phyloP scores from a whole-genome alignment of 768 basidiomycete species.

The Hypholoma sublateritium region DNA sequence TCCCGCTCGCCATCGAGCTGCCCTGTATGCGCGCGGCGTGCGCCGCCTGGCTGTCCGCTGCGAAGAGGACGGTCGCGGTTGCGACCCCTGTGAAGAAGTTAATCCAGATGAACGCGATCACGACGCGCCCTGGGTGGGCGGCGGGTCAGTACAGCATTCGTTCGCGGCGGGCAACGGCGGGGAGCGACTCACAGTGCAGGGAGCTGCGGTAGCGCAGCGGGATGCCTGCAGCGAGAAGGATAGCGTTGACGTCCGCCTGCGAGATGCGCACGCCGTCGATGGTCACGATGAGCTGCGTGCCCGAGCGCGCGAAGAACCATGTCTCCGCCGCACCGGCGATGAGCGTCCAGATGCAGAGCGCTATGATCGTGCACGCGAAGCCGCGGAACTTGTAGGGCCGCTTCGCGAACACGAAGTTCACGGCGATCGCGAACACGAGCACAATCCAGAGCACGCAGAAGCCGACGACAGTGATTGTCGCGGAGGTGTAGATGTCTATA shows the following conservation, averaged over 20 bases:
- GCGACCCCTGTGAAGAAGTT: neutral
- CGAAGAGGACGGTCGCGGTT: neutral
- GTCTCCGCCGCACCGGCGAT: neutral
- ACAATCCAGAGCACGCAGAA: conserved; percentile 1
- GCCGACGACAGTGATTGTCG: neutral
- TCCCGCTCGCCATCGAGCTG: too few relatives aligned
- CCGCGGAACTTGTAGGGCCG: neutral
- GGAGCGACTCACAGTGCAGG: neutral
- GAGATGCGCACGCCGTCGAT: neutral
- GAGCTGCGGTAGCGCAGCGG: neutral
- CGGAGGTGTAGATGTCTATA: neutral
- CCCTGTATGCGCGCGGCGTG: too few relatives aligned
- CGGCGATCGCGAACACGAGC: neutral
- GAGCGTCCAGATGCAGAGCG: neutral
- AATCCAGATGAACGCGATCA: neutral
- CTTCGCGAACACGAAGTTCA: neutral
- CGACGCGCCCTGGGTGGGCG: neutral
- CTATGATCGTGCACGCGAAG: neutral
- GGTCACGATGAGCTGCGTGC: neutral
- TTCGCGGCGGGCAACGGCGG: neutral
- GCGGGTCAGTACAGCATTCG: neutral
- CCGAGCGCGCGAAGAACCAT: neutral
- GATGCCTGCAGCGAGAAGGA: neutral
- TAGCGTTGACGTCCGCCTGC: neutral
- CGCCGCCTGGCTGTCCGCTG: neutral